Conservation (phyloP, 2,329 filamentous ascomycete species). For the Fusarium succisae region DNA sequence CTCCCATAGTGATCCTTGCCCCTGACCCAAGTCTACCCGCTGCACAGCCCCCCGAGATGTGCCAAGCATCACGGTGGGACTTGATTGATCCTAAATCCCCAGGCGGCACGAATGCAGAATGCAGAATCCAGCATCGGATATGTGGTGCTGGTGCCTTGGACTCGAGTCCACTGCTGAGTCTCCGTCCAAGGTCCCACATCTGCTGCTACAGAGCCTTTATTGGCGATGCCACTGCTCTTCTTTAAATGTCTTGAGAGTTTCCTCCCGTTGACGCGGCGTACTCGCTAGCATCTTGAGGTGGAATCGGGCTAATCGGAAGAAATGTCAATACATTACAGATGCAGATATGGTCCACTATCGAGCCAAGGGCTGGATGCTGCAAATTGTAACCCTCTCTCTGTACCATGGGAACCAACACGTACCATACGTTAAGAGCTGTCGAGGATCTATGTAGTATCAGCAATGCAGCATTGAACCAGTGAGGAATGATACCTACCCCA, state of each 20-base stretch:
- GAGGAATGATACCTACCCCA: slow-evolving; percentile 2
- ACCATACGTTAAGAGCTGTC: slow-evolving; percentile 4
- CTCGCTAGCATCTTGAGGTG: slow-evolving; percentile 18
- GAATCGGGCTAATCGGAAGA: slow-evolving; percentile 23
- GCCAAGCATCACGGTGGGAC: slow-evolving; percentile 38
- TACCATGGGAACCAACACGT: slow-evolving; percentile 12
- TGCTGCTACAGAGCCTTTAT: slow-evolving; percentile 11
- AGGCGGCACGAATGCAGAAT: slow-evolving; percentile 37
- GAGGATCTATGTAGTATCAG: not conserved
- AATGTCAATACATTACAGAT: slow-evolving; percentile 22
- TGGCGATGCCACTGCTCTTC: slow-evolving; percentile 6
- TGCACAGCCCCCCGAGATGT: slow-evolving; percentile 45
- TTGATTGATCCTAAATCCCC: slow-evolving; percentile 32
- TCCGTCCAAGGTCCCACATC: slow-evolving; percentile 32
- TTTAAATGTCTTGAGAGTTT: slow-evolving; percentile 22
- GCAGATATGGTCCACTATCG: slow-evolving; percentile 31
- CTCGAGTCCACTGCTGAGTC: slow-evolving; percentile 23
- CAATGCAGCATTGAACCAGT: not conserved
- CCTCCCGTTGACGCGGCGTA: slow-evolving; percentile 12
- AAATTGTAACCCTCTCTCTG: slow-evolving; percentile 26
- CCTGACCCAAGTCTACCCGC: slow-evolving; percentile 35
- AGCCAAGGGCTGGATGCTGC: slow-evolving; percentile 22
- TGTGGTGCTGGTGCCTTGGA: slow-evolving; percentile 37
- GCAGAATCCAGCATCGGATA: slow-evolving; percentile 12
- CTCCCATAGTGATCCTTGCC: slow-evolving; percentile 35